Conservation (phyloP, 177 flowering plant species). For the Telopea speciosissima region DNA sequence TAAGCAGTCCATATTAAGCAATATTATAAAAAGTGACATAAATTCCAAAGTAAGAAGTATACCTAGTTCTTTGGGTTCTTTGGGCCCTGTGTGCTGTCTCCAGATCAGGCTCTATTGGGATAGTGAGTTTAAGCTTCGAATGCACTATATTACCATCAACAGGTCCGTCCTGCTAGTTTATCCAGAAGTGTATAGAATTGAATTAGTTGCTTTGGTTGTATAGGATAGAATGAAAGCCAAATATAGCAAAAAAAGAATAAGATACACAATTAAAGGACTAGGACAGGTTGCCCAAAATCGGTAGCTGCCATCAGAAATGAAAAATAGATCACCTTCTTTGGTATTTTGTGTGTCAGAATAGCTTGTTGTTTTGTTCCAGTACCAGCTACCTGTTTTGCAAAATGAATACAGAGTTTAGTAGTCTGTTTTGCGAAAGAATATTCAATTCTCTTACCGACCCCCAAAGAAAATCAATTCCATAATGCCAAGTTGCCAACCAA, state of each 20-base stretch:
- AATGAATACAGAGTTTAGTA: background rate
- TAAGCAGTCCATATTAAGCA: constrained; percentile 2
- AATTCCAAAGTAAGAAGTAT: constrained; percentile 4
- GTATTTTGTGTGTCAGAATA: constrained; percentile 55
- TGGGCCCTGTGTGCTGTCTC: constrained; percentile 74
- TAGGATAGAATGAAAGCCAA: background rate
- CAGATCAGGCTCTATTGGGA: constrained; percentile 84
- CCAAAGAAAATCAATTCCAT: too few relatives aligned
- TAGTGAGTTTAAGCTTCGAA: constrained; percentile 51
- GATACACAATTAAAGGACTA: background rate
- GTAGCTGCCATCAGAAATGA: background rate
- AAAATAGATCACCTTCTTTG: constrained; percentile 46
- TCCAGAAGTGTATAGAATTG: background rate
- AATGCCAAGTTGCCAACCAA: too few relatives aligned
- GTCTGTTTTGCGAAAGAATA: background rate
- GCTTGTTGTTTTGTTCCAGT: constrained; percentile 40
- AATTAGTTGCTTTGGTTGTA: background rate
- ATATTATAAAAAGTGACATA: background rate
- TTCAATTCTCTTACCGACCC: too few relatives aligned
- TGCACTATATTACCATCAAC: constrained; percentile 25
- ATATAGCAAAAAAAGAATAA: background rate
- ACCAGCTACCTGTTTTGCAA: constrained; percentile 47
- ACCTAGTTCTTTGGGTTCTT: constrained; percentile 54
- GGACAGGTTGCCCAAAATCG: background rate
- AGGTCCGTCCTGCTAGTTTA: constrained; percentile 44